Base-by-base conservation (phyloP, 1,139 yeast genomes). In the Candida buenavistaensis region DNA sequence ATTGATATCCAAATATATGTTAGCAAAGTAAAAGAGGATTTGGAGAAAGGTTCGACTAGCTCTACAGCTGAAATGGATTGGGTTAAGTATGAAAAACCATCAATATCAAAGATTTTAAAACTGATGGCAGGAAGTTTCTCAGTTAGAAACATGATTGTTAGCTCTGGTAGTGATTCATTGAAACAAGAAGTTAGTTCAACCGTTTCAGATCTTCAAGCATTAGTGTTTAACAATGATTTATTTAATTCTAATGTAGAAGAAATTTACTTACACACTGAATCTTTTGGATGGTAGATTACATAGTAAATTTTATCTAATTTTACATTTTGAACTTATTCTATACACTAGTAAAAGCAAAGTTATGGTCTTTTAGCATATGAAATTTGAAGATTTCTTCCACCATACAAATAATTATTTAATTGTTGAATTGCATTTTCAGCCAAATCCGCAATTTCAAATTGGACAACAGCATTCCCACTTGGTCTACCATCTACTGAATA, bases 381-480 rank as follows among this genome's bases (percentile, higher is more conserved):
- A 30, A 89, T 75, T 30, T 59, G 66, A 50, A 89, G 64, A 43
- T 75, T 78, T 51, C 95, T 80, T 30, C 86, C 89, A 49, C 97
- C 97, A 53, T 90, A 90, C 47, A 75, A 80, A 61, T 90, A 89
- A 38, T 79, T 80, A 55, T 86, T 72, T 55, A 90, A 74, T 60
- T 82, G 85, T 37, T 68, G 68, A 45, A 90, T 80, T 34, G 96
- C 92, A 39, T 72, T 65, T 35, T 79, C 84, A 1, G 97, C 95
- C 39, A 78, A 69, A 24, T 78, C 88, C 27, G 71, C 75, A 39
- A 73, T 68, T 44, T 78, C 85, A 52, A 86, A 87, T 55, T 82
- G 79, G 27, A 90, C 92, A 28, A 89, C 92, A 6, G 95, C 97
- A 46, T 74, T 67, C 26, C 97, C 97, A 4, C 82, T 69, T 15